Evolutionary conservation across 768 basidiomycete species (phyloP).

Genomic region (Krasilnikovozyma curviuscula): DNA sequence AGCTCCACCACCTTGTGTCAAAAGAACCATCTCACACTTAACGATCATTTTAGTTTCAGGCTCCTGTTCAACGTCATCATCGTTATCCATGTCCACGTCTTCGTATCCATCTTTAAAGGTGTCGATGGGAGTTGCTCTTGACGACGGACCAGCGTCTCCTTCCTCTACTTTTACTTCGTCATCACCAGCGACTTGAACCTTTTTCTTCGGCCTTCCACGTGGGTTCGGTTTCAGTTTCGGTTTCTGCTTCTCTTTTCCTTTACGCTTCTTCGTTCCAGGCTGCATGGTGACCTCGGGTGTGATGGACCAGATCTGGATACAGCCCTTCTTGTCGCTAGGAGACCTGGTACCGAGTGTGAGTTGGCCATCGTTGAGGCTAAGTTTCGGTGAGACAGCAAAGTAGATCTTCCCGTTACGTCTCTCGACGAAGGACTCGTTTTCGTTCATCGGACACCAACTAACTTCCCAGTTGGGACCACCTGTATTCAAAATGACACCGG

Average conservation of each 20-base stretch:
- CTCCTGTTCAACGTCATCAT: not conserved
- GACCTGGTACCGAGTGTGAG: conserved; percentile 45
- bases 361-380: conserved; percentile 42
- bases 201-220: not conserved
- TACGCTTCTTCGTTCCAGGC: too few relatives aligned
- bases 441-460: conserved; percentile 77
- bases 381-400: conserved; percentile 60
- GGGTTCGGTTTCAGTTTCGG: too few relatives aligned
- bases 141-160: not conserved
- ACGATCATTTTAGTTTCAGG: conserved; percentile 30
- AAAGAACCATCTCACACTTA: conserved; percentile 67
- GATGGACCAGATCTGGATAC: conserved; percentile 73
- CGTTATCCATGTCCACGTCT: not conserved
- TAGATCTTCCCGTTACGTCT: conserved; percentile 48
- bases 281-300: too few relatives aligned
- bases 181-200: not conserved
- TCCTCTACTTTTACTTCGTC: conserved; percentile 1
- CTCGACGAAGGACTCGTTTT: conserved; percentile 21
- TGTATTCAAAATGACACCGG: conserved; percentile 56
- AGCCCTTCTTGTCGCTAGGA: conserved; percentile 33
- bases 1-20: conserved; percentile 59
- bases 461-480: conserved; percentile 80
- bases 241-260: too few relatives aligned
- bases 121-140: not conserved
- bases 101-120: conserved; percentile 6